phyloP scores from a whole-genome alignment of 768 basidiomycete genomes.

The Gymnopilus junonius region DNA sequence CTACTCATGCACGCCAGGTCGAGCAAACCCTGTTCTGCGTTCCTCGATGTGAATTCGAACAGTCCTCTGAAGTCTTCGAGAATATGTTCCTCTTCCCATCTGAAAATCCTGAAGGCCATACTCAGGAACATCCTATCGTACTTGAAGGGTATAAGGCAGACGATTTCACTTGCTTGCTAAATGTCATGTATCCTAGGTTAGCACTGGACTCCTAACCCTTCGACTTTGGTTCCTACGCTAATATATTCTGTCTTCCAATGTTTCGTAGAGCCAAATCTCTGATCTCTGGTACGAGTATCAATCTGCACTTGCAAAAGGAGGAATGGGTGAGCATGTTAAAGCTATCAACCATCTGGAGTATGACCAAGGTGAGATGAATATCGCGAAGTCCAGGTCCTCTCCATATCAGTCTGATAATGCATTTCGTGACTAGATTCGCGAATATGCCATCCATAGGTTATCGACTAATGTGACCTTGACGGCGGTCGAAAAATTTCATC shows the following conservation, averaged over 20 bases:
- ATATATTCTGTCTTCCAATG: neutral
- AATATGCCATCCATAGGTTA: constrained; percentile 12
- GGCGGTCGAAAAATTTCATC: constrained; percentile 5
- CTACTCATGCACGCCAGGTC: neutral
- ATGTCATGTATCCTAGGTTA: constrained; percentile 13
- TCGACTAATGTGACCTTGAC: neutral
- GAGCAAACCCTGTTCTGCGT: constrained; percentile 9
- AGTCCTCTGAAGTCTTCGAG: constrained; percentile 11
- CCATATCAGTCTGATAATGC: neutral
- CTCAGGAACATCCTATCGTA: constrained; percentile 9
- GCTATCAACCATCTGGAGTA: constrained; percentile 12
- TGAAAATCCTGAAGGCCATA: constrained; percentile 1
- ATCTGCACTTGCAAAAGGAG: constrained; percentile 3
- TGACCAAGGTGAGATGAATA: neutral
- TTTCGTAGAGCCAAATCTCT: constrained; percentile 5
- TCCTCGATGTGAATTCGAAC: constrained; percentile 10
- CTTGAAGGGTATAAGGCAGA: constrained; percentile 11
- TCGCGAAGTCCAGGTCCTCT: neutral
- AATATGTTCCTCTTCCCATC: constrained; percentile 8
- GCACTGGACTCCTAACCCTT: neutral
- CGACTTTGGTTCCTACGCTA: neutral
- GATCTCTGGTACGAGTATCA: constrained; percentile 6
- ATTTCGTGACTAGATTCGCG: neutral
- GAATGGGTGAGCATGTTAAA: constrained; percentile 13
- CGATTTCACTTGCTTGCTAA: constrained; percentile 12